Conservation (phyloP, 306 rosid species). For the Cyamopsis tetragonoloba region DNA sequence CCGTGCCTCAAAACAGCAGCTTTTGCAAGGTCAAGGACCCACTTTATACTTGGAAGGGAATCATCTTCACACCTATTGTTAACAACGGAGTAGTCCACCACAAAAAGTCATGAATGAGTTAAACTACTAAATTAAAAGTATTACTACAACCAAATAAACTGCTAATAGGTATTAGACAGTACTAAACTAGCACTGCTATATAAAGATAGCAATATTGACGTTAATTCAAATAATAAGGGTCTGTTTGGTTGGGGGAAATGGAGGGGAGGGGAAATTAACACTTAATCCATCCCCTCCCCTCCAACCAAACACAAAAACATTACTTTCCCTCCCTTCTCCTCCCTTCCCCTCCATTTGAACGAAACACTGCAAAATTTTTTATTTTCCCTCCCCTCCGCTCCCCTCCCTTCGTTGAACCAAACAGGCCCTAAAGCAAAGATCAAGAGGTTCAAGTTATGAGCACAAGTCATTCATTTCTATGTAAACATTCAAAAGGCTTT, state of each 20-base stretch:
- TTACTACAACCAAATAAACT: neutral
- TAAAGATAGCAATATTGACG: conserved; percentile 1
- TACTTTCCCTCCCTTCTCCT: no score
- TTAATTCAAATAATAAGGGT: neutral
- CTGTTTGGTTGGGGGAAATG: no score
- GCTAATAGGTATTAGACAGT: conserved; percentile 6
- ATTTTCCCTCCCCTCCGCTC: no score
- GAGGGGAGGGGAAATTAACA: no score
- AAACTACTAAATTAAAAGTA: neutral
- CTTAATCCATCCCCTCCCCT: no score
- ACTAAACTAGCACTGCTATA: conserved; percentile 20
- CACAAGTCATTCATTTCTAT: neutral
- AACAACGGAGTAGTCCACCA: conserved; percentile 23
- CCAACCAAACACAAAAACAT: no score
- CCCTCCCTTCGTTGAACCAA: no score
- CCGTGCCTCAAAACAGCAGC: conserved; percentile 90
- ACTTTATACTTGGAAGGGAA: conserved; percentile 70
- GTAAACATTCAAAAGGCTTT: conserved; percentile 1
- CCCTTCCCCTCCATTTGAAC: no score
- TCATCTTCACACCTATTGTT: conserved; percentile 80
- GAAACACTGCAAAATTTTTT: no score
- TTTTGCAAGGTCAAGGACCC: conserved; percentile 94
- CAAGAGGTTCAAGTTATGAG: neutral
- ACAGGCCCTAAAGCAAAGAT: neutral
- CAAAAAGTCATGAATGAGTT: neutral